phyloP scores from a whole-genome alignment of 2,329 filamentous ascomycete genomes.

The Helminthosporium solani region DNA sequence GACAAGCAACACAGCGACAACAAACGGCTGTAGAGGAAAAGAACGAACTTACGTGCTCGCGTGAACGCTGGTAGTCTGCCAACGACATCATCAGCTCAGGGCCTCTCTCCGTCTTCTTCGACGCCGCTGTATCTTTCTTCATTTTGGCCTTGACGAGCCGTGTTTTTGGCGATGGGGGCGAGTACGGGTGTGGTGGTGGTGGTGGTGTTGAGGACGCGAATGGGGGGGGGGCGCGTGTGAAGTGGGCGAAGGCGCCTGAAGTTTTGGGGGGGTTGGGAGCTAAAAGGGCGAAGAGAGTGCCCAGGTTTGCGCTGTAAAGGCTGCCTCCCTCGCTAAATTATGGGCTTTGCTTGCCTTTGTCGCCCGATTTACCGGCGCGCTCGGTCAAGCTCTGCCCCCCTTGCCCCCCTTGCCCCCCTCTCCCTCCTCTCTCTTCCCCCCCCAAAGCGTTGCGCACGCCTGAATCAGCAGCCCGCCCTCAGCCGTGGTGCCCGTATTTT shows the following conservation, averaged over 20 bases:
- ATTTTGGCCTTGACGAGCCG: conserved; percentile 18
- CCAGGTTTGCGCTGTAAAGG: not conserved
- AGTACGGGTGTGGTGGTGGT: conserved; percentile 6
- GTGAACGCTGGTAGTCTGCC: not conserved
- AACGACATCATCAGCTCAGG: not conserved
- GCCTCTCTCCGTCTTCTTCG: not conserved
- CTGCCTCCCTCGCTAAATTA: conserved; percentile 1
- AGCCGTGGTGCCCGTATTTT: too few relatives aligned
- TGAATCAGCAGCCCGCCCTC: too few relatives aligned
- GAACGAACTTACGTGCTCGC: conserved; percentile 39
- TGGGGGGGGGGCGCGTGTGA: not conserved
- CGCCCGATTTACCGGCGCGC: too few relatives aligned
- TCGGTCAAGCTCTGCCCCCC: not conserved
- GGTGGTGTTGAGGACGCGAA: conserved; percentile 1
- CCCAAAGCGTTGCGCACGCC: too few relatives aligned
- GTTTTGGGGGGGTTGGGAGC: conserved; percentile 1
- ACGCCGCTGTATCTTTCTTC: conserved; percentile 35
- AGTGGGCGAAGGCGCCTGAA: not conserved
- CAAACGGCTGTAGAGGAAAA: conserved; percentile 72
- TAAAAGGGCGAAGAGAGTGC: not conserved
- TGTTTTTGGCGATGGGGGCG: conserved; percentile 11
- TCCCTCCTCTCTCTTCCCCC: too few relatives aligned
- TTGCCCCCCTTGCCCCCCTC: too few relatives aligned
- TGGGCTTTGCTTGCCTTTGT: not conserved
- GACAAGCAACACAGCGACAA: conserved; percentile 46